phyloP scores from a whole-genome alignment of 768 basidiomycete genomes.

The Neoboletus brunneissimus region DNA sequence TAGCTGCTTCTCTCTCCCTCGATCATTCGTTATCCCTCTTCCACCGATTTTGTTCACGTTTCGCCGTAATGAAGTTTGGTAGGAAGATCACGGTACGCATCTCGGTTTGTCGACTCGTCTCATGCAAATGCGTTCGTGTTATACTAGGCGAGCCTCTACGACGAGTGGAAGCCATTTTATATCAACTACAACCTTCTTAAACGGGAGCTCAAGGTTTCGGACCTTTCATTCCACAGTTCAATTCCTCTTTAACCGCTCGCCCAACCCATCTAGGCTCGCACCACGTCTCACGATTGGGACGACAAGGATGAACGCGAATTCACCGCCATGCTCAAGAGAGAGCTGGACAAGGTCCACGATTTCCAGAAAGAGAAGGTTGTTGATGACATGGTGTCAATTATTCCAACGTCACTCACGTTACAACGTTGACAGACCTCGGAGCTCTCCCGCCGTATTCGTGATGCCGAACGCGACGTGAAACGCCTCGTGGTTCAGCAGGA shows the following conservation, averaged over 20 bases:
- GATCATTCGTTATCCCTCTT: background rate
- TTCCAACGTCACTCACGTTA: background rate
- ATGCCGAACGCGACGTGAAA: slow-evolving; percentile 79
- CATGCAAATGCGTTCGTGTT: background rate
- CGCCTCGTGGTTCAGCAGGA: slow-evolving; percentile 65
- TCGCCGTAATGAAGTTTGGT: slow-evolving; percentile 70
- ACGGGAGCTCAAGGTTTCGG: slow-evolving; percentile 77
- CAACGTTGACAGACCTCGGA: slow-evolving; percentile 61
- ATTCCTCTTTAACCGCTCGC: background rate
- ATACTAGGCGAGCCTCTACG: slow-evolving; percentile 81
- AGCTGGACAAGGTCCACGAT: slow-evolving; percentile 91
- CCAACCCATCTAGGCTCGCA: slow-evolving; percentile 40
- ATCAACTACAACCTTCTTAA: slow-evolving; percentile 88
- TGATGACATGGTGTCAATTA: background rate
- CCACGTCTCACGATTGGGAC: slow-evolving; percentile 61
- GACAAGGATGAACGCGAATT: slow-evolving; percentile 82
- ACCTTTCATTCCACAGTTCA: background rate
- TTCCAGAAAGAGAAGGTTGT: slow-evolving; percentile 87
- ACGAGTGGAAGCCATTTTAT: slow-evolving; percentile 89
- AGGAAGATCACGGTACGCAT: slow-evolving; percentile 64
- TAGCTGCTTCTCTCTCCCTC: background rate
- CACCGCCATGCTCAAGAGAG: slow-evolving; percentile 69
- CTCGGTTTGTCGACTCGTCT: background rate
- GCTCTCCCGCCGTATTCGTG: slow-evolving; percentile 73
- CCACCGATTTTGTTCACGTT: background rate